Base-by-base conservation (phyloP, 495 filamentous ascomycete species). In the Aspergillus affinis region DNA sequence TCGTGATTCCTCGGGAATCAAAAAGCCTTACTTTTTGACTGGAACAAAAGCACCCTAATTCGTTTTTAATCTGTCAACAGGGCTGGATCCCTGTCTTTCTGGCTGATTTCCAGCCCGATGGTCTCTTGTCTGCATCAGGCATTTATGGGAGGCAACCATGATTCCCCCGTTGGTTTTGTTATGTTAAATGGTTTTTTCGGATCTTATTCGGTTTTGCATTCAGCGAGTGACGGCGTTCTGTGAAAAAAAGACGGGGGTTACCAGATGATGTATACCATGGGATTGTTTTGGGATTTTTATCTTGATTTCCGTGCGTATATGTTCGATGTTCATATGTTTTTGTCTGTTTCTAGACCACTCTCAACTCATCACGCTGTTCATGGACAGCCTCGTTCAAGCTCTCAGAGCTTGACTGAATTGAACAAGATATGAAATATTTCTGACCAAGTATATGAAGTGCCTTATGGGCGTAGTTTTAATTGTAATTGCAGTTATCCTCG, bases 71-170 rank as follows among this genome's bases (percentile, higher is more conserved):
- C 59, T 59, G 63, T 63, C 66, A 66, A 61, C 62, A 72, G 74
- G 74, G 75, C 73, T 77, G 74, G 74, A 75, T 71, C 72, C 71
- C 66, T 70, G 63, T 67, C 60, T 70, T 62, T 57, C 62, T 32
- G 61, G 62, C 65, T 59, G 55, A 60, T 65, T 26, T 68, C 64
- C 63, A 64, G 63, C 65, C 71, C 55, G 65, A 59, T 15, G 18
- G 26, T 18, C 36, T 60, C 54, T 41, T 61, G 48, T 59, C 55
- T 63, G 58, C 58, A 61, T 59, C 69, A 13, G 65, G 68, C 64
- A 69, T 71, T 54, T 65, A 32, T 64, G 62, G 72, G 66, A 56
- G 64, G 73, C 66, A 69, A 65, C 62, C 64, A 27, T 59, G 69
- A 65, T 62, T 65, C 66, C 55, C 56, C 59, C 56, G 36, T 41